Evolutionary conservation across 2,329 filamentous ascomycete genomes (phyloP), one percentile per base, ranked within the genome.

Genomic region (Phaeosphaeriaceae sp.): DNA sequence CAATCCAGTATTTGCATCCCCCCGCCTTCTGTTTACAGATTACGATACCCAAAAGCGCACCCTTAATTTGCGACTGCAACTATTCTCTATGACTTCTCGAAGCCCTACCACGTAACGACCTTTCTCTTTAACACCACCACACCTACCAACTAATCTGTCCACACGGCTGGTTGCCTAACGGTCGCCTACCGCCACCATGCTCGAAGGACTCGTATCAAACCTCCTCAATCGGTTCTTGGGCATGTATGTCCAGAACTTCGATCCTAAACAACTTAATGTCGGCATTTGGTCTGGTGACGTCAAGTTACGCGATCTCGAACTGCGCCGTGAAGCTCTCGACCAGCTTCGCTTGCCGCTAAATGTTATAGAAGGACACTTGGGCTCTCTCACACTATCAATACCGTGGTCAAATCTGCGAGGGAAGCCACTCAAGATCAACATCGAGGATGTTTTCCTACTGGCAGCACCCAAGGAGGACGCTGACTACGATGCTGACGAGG

Each of bases 161-260:
- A 50, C 51, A 35, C 66, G 86, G 86, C 77, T 79, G 85, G 87
- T 89, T 71, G 88, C 88, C 85, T 88, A 69, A 91, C 84, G 88
- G 83, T 85, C 80, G 72, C 71, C 74, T 64, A 66, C 74, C 74
- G 67, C 74, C 78, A 81, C 74, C 68, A 99, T 99, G 94, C 86
- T 99, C 79, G 94, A 99, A 83, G 90, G 92, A 63, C 83, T 99
- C 64, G 94, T 97, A 58, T 92, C 94, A 66, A 95, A 93, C 77
- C 83, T 99, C 81, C 87, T 99, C 66, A 99, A 99, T 81, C 89
- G 95, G 80, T 97, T 99, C 78, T 79, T 99, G 85, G 95, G 94
- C 83, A 96, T 97, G 89, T 99, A 99, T 76, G 93, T 99, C 76
- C 92, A 96, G 83, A 97, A 99, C 77, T 99, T 99, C 74, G 94